A percentile compares a stretch with the other conserved stretches of the same genome.
Evolutionary conservation across 2,329 filamentous ascomycete species (phyloP).

Genomic region (Scolecobasidium constrictum): DNA sequence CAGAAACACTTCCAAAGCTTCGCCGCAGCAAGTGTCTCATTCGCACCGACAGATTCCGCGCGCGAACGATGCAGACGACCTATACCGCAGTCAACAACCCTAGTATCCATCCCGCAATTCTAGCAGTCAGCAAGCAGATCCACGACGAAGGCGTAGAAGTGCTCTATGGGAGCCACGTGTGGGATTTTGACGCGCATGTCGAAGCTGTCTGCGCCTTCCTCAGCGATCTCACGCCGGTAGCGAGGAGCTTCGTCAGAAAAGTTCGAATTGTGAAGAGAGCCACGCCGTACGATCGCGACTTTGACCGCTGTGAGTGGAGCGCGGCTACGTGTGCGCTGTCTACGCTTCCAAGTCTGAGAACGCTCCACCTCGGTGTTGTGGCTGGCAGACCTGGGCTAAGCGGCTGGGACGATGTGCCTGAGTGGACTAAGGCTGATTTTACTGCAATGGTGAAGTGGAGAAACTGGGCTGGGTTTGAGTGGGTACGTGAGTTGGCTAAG

Average conservation of each 20-base stretch:
- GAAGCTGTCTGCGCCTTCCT: slow-evolving; percentile 52
- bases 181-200: slow-evolving; percentile 49
- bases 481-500: slow-evolving; percentile 44
- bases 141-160: slow-evolving; percentile 4
- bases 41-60: slow-evolving; percentile 30
- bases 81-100: slow-evolving; percentile 36
- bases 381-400: slow-evolving; percentile 36
- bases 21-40: slow-evolving; percentile 28
- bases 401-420: slow-evolving; percentile 39
- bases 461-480: slow-evolving; percentile 31
- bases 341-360: slow-evolving; percentile 27
- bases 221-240: slow-evolving; percentile 40
- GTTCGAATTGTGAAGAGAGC: slow-evolving; percentile 47
- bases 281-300: slow-evolving; percentile 42
- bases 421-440: slow-evolving; percentile 37
- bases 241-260: slow-evolving; percentile 36
- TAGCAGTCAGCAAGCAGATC: slow-evolving; percentile 1
- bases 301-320: slow-evolving; percentile 45
- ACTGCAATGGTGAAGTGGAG: slow-evolving; percentile 23
- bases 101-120: slow-evolving; percentile 29
- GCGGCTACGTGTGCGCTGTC: slow-evolving; percentile 40
- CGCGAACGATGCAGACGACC: slow-evolving; percentile 39
- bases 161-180: slow-evolving; percentile 31
- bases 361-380: slow-evolving; percentile 42
- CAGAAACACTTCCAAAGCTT: slow-evolving; percentile 34